phyloP scores from a whole-genome alignment of 2,329 filamentous ascomycete genomes.

The Lasiodiplodia gonubiensis region DNA sequence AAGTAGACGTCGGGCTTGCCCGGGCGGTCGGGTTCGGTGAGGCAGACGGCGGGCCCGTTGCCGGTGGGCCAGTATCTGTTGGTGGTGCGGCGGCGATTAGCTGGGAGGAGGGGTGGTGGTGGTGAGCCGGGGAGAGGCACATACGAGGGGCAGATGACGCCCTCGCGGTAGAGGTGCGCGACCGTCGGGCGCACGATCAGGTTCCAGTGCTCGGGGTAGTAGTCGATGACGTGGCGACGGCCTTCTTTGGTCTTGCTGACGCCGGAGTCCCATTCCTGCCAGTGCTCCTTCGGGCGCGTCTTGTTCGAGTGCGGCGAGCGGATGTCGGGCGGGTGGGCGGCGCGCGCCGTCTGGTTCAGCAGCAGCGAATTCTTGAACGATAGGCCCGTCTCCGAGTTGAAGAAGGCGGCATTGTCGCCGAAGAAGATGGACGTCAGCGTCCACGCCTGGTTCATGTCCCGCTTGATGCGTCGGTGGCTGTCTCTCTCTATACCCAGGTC shows the following conservation, averaged over 20 bases:
- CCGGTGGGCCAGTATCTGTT: conserved; percentile 30
- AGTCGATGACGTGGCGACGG: conserved; percentile 30
- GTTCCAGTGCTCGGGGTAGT: conserved; percentile 50
- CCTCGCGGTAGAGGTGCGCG: conserved; percentile 54
- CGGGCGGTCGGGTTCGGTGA: conserved; percentile 44
- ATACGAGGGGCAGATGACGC: conserved; percentile 48
- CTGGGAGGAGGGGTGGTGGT: neutral
- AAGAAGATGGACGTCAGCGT: conserved; percentile 50
- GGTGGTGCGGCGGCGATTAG: neutral
- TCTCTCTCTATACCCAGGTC: conserved; percentile 35
- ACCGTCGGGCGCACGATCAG: conserved; percentile 50
- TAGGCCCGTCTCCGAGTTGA: conserved; percentile 43
- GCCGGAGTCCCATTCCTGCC: conserved; percentile 43
- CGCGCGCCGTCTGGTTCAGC: conserved; percentile 49
- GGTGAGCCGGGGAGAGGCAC: no score
- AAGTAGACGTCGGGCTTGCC: conserved; percentile 51
- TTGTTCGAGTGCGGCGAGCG: conserved; percentile 48
- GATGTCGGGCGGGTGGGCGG: conserved; percentile 45
- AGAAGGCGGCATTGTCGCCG: conserved; percentile 40
- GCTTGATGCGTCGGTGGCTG: conserved; percentile 45
- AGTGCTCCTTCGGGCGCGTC: conserved; percentile 47
- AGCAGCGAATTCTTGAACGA: conserved; percentile 47
- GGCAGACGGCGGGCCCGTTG: conserved; percentile 47
- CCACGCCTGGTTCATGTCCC: conserved; percentile 36
- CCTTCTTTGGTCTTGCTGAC: neutral